A percentile compares a stretch with the other conserved stretches of the same genome.
These are phyloP conservation scores for Cladobotryum mycophilum DNA, from an alignment of 2,329 filamentous ascomycete genomes.

Conservation along the genomic window DNA sequence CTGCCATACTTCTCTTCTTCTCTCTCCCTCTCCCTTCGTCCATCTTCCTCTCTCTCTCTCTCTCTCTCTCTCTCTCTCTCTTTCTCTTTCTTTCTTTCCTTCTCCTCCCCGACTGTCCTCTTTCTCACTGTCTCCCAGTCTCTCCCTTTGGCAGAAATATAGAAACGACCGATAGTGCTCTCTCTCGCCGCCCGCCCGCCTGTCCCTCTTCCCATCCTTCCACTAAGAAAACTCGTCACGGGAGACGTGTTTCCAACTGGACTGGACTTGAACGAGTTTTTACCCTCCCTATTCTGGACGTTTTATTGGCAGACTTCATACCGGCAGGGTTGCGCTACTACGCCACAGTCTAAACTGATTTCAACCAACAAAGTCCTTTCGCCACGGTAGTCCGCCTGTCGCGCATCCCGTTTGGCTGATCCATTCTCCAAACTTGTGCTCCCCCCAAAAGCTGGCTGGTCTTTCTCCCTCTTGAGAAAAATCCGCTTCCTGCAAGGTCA, in stretches of 20 bases:
- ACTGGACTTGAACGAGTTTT: too few relatives aligned
- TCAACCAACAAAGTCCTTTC: slow-evolving; percentile 4
- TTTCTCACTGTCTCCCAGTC: slow-evolving; percentile 5
- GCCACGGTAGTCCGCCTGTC: slow-evolving; percentile 1
- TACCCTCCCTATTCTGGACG: slow-evolving; percentile 1
- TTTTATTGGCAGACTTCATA: slow-evolving; percentile 13
- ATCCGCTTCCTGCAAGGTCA: not conserved
- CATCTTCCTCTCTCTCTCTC: slow-evolving; percentile 10
- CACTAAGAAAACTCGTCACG: not conserved
- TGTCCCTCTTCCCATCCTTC: not conserved
- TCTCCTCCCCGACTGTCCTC: too few relatives aligned
- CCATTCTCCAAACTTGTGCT: too few relatives aligned
- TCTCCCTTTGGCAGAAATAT: not conserved
- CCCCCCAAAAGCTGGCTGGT: too few relatives aligned
- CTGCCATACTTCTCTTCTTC: slow-evolving; percentile 13
- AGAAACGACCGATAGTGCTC: not conserved
- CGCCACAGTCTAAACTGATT: slow-evolving; percentile 10
- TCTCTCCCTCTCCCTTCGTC: slow-evolving; percentile 13
- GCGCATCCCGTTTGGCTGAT: slow-evolving; percentile 4
- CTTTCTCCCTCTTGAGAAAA: not conserved
- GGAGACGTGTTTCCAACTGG: slow-evolving; percentile 11
- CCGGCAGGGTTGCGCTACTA: slow-evolving; percentile 11
- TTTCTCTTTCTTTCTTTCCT: too few relatives aligned
- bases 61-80: slow-evolving; percentile 12
- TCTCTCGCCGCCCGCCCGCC: too few relatives aligned